Base-by-base conservation (phyloP, 768 basidiomycete genomes). In the Termitomyces sp. region DNA sequence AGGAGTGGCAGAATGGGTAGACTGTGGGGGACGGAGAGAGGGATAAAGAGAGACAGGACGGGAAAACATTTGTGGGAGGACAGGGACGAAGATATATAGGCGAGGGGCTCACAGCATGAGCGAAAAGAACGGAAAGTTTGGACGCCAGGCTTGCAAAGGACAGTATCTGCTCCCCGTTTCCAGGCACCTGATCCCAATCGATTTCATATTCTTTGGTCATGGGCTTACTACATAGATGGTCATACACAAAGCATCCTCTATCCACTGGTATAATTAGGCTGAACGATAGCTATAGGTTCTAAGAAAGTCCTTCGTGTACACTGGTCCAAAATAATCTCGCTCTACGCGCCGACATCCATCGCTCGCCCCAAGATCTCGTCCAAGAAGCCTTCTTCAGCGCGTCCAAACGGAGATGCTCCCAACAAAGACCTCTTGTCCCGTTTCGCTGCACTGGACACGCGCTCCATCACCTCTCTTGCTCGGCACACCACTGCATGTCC, bases 381-480 rank as follows among this genome's bases (percentile, higher is more conserved):
- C 68, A 94, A 71, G 71, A 91, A 93, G 9, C 78, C 80, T 16
- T 70, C 72, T 14, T 80, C 72, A 24, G 86, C 86, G 49, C 84
- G 76, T 20, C 81, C 83, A 58, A 92, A 65, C 64, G 67, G 88
- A 42, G 85, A 87, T 22, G 83, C 85, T 22, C 68, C 75, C 66
- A 86, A 87, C 57, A 78, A 66, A 36, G 70, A 71, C 16, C 62
- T 67, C 22, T 72, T 79, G 61, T 67, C 72, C 42, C 58, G 67
- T 58, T 66, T 61, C 43, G 71, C 70, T 42, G 71, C 72, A 13
- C 63, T 63, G 48, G 77, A 75, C 63, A 76, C 70, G 46, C 67
- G 71, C 46, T 83, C 84, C 91, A 94, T 92, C 63, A 71, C 72
- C 55, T 65, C 70, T 49, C 90, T 79, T 37, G 86, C 83, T 55